A percentile compares a stretch with the other conserved stretches of the same genome.
phyloP scores from a whole-genome alignment of 352 stramenopile species.

The Globisporangium cederbergense region DNA sequence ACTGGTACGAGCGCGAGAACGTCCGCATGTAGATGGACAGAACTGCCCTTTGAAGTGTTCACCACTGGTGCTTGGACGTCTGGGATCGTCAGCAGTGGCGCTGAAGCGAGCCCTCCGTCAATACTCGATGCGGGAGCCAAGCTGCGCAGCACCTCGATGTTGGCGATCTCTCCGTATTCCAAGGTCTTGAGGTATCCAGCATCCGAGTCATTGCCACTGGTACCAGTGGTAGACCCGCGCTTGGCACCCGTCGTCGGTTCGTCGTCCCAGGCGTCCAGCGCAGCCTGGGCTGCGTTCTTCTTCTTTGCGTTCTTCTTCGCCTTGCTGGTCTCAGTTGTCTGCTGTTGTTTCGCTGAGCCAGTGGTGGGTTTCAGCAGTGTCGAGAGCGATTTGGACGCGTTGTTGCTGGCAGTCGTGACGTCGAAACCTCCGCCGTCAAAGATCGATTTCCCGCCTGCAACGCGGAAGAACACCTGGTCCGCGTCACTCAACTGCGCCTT shows the following conservation, averaged over 20 bases:
- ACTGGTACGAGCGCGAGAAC: conserved; percentile 35
- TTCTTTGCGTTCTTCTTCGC: conserved; percentile 32
- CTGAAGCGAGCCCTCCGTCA: conserved; percentile 1
- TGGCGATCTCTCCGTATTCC: conserved; percentile 56
- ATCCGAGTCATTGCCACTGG: background rate
- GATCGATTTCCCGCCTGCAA: conserved; percentile 25
- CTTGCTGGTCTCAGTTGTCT: conserved; percentile 25
- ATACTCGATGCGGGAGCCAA: conserved; percentile 21
- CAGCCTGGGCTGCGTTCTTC: conserved; percentile 19
- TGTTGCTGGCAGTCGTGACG: conserved; percentile 3
- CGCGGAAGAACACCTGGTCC: conserved; percentile 33
- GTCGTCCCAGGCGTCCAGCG: conserved; percentile 14
- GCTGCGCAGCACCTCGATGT: conserved; percentile 41
- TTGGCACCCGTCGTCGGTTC: background rate
- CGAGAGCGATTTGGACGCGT: background rate
- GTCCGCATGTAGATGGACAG: conserved; percentile 32
- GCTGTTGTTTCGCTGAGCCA: conserved; percentile 9
- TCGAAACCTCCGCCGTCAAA: conserved; percentile 33
- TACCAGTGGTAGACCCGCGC: background rate
- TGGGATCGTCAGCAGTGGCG: conserved; percentile 38
- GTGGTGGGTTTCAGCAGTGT: conserved; percentile 4
- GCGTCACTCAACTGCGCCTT: conserved; percentile 22
- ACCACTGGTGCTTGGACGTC: background rate
- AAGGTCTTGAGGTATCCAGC: conserved; percentile 28
- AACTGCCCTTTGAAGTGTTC: background rate